Conservation (phyloP, 1,139 yeast species). For the Arxiozyma bovina region DNA sequence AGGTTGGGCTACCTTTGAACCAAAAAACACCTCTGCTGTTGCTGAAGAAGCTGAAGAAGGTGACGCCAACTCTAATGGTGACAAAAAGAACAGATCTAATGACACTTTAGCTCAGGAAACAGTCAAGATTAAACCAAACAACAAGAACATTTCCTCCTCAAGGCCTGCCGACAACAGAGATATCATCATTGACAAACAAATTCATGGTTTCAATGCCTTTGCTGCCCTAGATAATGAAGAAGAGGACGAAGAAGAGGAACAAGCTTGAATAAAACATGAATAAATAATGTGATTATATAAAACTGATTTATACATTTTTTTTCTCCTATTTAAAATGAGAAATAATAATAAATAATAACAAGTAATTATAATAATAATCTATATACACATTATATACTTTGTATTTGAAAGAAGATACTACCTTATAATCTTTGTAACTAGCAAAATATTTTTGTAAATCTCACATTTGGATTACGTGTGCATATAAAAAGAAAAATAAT, state of each 20-base stretch:
- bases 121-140: constrained; percentile 56
- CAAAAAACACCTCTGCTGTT: constrained; percentile 28
- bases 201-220: constrained; percentile 63
- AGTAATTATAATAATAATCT: too few relatives aligned
- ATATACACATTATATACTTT: too few relatives aligned
- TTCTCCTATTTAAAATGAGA: background rate
- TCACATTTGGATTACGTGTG: too few relatives aligned
- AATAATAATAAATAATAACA: too few relatives aligned
- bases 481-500: too few relatives aligned
- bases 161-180: constrained; percentile 69
- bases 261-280: background rate
- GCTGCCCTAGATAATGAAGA: constrained; percentile 63
- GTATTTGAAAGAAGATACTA: too few relatives aligned
- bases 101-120: constrained; percentile 28
- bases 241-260: constrained; percentile 1
- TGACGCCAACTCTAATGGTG: constrained; percentile 34
- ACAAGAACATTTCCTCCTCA: constrained; percentile 63
- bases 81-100: constrained; percentile 8
- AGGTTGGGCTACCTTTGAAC: constrained; percentile 68
- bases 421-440: too few relatives aligned
- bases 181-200: constrained; percentile 57
- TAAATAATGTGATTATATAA: too few relatives aligned
- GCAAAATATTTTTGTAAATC: too few relatives aligned
- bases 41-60: constrained; percentile 40
- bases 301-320: too few relatives aligned